Conservation (phyloP, 73 alveolate genomes). For the Paramecium biaurelia region DNA sequence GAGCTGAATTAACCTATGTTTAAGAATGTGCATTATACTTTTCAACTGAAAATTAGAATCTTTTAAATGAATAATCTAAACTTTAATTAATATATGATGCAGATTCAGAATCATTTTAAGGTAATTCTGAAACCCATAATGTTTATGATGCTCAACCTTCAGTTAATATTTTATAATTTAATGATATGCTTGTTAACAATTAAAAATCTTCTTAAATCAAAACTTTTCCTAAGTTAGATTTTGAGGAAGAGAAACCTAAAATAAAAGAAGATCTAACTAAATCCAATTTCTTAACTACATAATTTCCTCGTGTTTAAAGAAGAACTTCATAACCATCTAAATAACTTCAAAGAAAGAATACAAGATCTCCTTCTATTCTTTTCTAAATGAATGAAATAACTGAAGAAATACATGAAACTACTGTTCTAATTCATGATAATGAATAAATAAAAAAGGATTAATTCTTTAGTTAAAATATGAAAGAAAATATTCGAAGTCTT, state of each 20-base stretch:
- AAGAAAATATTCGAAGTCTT: not conserved
- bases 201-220: not conserved
- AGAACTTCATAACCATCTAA: not conserved
- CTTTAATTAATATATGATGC: not conserved
- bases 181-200: not conserved
- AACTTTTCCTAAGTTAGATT: not conserved
- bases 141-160: not conserved
- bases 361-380: not conserved
- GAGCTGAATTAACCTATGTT: not conserved
- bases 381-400: not conserved
- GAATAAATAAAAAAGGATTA: not conserved
- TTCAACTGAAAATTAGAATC: not conserved
- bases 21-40: constrained; percentile 10
- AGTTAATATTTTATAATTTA: not conserved
- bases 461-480: not conserved
- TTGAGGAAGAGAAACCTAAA: not conserved
- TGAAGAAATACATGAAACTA: not conserved
- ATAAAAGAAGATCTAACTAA: not conserved
- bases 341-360: not conserved
- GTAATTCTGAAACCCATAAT: not conserved
- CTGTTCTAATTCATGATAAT: not conserved
- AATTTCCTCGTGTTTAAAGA: not conserved
- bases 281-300: not conserved
- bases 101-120: not conserved
- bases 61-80: not conserved